Conservation (phyloP, 345 rosid species). For the Toxicodendron radicans region DNA sequence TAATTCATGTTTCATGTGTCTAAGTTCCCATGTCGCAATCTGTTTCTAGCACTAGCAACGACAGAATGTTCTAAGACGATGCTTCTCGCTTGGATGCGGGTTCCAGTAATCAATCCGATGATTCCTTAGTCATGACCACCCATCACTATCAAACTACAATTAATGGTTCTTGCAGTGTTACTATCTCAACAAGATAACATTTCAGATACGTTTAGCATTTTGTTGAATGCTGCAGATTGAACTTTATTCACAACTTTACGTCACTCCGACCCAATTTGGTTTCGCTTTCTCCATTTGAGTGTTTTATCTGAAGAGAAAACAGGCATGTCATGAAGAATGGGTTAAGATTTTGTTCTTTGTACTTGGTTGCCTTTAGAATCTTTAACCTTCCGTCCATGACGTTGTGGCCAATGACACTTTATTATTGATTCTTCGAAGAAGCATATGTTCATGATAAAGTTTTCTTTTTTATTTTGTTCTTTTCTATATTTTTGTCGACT, state of each 20-base stretch:
- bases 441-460: neutral
- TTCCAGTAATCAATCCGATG: too few species aligned
- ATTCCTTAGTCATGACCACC: too few species aligned
- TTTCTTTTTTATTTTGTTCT: neutral
- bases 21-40: too few species aligned
- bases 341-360: slow-evolving; percentile 18
- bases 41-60: too few species aligned
- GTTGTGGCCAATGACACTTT: neutral
- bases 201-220: neutral
- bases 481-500: neutral
- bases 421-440: neutral
- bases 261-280: neutral
- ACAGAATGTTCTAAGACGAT: too few species aligned
- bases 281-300: neutral
- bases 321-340: neutral
- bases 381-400: slow-evolving; percentile 18
- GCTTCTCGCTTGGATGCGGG: too few species aligned
- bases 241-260: neutral
- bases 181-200: neutral
- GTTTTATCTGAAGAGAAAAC: neutral
- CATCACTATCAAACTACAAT: neutral
- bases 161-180: neutral
- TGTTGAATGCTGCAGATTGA: neutral
- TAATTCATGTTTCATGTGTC: too few species aligned
- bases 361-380: slow-evolving; percentile 10